phyloP scores from a whole-genome alignment of 2,329 filamentous ascomycete species.

The Xylariaceae sp. region DNA sequence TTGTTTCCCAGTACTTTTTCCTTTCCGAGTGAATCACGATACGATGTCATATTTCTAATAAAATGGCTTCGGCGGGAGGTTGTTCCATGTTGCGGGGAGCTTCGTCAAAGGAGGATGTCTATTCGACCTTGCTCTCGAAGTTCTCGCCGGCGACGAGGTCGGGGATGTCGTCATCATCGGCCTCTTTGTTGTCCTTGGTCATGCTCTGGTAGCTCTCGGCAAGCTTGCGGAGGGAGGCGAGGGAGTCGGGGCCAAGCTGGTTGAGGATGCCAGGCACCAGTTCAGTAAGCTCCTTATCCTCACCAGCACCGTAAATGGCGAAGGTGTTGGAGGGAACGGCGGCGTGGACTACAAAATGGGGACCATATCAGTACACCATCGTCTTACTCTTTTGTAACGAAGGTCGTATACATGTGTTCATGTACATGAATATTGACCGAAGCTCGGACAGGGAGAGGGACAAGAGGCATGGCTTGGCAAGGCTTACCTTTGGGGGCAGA shows the following conservation, averaged over 20 bases:
- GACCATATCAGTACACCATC: background rate
- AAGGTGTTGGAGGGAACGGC: conserved; percentile 98
- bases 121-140: conserved; percentile 98
- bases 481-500: conserved; percentile 91
- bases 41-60: conserved; percentile 22
- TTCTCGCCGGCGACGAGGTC: conserved; percentile 96
- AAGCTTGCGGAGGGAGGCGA: conserved; percentile 96
- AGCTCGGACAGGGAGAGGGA: background rate
- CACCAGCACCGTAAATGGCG: conserved; percentile 97
- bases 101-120: conserved; percentile 47
- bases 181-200: conserved; percentile 90
- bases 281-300: conserved; percentile 99
- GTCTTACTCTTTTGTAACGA: background rate
- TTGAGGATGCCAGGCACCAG: conserved; percentile 99
- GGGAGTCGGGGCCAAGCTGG: conserved; percentile 97
- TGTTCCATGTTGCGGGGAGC: conserved; percentile 16
- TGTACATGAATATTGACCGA: background rate
- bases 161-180: conserved; percentile 91
- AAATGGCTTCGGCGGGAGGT: conserved; percentile 12
- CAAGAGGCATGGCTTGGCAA: background rate
- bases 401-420: background rate
- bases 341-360: conserved; percentile 76
- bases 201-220: conserved; percentile 99
- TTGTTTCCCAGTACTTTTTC: conserved; percentile 13
- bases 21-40: conserved; percentile 25